Evolutionary conservation across 1,284 basidiomycete species (phyloP).

Genomic region (Trametes pubescens): DNA sequence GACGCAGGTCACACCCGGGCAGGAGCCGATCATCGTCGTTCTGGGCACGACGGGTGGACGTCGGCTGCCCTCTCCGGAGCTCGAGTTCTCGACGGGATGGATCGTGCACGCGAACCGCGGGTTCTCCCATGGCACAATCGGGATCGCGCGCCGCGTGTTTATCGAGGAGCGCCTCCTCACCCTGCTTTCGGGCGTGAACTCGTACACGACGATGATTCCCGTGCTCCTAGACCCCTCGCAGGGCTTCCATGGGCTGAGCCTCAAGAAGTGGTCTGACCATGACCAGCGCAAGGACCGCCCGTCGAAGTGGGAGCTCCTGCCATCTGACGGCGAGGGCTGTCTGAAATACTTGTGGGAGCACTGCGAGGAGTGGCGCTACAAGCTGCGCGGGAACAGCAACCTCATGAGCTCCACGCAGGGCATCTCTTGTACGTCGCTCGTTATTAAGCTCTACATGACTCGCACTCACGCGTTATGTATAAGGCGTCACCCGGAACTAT

Average conservation of each 20-base stretch:
- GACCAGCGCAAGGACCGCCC: slow-evolving; percentile 33
- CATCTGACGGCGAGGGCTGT: slow-evolving; percentile 28
- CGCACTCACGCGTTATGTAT: background rate
- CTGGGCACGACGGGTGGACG: slow-evolving; percentile 40
- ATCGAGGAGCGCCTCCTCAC: slow-evolving; percentile 41
- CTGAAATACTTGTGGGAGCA: slow-evolving; percentile 42
- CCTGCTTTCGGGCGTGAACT: slow-evolving; percentile 41
- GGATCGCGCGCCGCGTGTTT: slow-evolving; percentile 41
- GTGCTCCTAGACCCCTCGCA: slow-evolving; percentile 38
- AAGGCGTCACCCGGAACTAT: slow-evolving; percentile 43
- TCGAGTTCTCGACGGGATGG: slow-evolving; percentile 39
- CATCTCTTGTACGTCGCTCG: slow-evolving; percentile 36
- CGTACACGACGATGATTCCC: slow-evolving; percentile 43
- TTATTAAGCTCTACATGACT: too few relatives aligned
- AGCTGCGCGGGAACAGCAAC: slow-evolving; percentile 38
- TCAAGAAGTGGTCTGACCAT: slow-evolving; percentile 42
- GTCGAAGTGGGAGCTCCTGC: slow-evolving; percentile 38
- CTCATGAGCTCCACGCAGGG: slow-evolving; percentile 36
- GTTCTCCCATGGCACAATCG: slow-evolving; percentile 42
- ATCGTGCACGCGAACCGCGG: slow-evolving; percentile 35
- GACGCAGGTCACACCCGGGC: slow-evolving; percentile 26
- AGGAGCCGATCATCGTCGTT: slow-evolving; percentile 41
- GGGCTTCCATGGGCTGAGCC: slow-evolving; percentile 39
- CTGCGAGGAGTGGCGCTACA: slow-evolving; percentile 42
- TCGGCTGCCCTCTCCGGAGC: slow-evolving; percentile 30